Conservation (phyloP, 2,329 filamentous ascomycete genomes). For the Nothophoma quercina region DNA sequence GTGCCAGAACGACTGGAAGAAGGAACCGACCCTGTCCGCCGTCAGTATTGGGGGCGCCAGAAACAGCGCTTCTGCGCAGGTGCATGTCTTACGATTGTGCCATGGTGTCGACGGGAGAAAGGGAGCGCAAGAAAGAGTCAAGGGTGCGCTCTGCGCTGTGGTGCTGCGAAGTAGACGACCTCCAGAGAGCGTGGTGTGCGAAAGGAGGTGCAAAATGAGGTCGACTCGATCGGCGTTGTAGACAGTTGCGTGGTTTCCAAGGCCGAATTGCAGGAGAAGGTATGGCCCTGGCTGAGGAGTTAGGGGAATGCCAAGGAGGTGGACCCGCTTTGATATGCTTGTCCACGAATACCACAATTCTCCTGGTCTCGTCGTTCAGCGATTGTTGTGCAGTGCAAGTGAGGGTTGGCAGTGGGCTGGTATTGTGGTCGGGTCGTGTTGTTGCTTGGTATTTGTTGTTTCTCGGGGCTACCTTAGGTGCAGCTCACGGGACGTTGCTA, state of each 20-base stretch:
- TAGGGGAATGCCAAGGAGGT: slow-evolving; percentile 17
- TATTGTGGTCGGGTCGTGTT: background rate
- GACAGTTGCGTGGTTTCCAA: slow-evolving; percentile 12
- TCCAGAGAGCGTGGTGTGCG: slow-evolving; percentile 11
- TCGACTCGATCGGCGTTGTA: slow-evolving; percentile 1
- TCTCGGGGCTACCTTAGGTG: slow-evolving; percentile 7
- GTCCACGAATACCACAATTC: slow-evolving; percentile 5
- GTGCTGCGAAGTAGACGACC: slow-evolving; percentile 1
- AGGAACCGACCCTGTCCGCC: slow-evolving; percentile 48
- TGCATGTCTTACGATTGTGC: slow-evolving; percentile 43
- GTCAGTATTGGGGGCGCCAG: slow-evolving; percentile 32
- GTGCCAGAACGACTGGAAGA: slow-evolving; percentile 94
- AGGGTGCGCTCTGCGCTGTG: slow-evolving; percentile 21
- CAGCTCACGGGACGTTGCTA: slow-evolving; percentile 16
- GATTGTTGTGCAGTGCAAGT: background rate
- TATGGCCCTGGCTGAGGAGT: slow-evolving; percentile 15
- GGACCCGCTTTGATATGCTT: slow-evolving; percentile 21
- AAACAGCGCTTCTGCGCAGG: background rate
- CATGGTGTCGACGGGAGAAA: slow-evolving; percentile 33
- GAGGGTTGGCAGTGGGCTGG: background rate
- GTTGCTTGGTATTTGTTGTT: slow-evolving; percentile 14
- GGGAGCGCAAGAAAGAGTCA: slow-evolving; percentile 10
- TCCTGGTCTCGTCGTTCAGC: background rate
- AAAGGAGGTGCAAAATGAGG: slow-evolving; percentile 5
- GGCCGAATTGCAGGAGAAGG: slow-evolving; percentile 21